Conservation (phyloP, 192 early-diverging fungal species). For the Coemansia pectinata region DNA sequence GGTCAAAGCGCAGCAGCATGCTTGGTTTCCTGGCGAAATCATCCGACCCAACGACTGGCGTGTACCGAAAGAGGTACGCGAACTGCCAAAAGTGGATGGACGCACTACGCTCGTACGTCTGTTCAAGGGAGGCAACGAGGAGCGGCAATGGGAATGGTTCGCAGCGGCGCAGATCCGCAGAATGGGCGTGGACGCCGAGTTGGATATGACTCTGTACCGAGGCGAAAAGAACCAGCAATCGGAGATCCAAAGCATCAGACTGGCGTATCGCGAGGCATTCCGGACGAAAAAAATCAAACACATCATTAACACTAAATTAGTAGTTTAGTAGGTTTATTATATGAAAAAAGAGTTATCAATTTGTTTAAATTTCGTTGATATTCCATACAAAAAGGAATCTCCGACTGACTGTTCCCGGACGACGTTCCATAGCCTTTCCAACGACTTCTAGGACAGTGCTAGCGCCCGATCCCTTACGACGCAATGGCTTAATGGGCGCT, state of each 20-base stretch:
- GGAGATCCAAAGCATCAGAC: conserved; percentile 6
- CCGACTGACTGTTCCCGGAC: conserved; percentile 44
- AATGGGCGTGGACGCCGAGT: conserved; percentile 19
- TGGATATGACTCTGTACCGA: conserved; percentile 23
- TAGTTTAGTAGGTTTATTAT: not conserved
- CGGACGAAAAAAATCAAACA: conserved; percentile 9
- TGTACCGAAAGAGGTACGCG: conserved; percentile 23
- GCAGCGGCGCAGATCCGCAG: conserved; percentile 12
- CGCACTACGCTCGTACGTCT: conserved; percentile 32
- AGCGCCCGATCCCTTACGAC: conserved; percentile 30
- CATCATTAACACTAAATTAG: not conserved
- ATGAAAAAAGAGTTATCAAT: not conserved
- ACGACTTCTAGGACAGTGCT: conserved; percentile 50
- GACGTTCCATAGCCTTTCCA: conserved; percentile 47
- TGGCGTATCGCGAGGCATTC: conserved; percentile 40
- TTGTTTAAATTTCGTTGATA: conserved; percentile 34
- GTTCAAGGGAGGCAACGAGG: conserved; percentile 16
- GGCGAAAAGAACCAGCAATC: conserved; percentile 12
- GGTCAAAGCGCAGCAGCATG: conserved; percentile 45
- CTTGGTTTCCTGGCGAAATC: conserved; percentile 54
- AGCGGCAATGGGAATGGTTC: conserved; percentile 43
- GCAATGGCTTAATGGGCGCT: not conserved
- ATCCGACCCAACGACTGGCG: conserved; percentile 8
- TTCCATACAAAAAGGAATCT: conserved; percentile 56
- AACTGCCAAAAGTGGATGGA: not conserved